These are phyloP conservation scores for Epichloe sibirici DNA, from an alignment of 2,329 filamentous ascomycete genomes.

Conservation along the genomic window DNA sequence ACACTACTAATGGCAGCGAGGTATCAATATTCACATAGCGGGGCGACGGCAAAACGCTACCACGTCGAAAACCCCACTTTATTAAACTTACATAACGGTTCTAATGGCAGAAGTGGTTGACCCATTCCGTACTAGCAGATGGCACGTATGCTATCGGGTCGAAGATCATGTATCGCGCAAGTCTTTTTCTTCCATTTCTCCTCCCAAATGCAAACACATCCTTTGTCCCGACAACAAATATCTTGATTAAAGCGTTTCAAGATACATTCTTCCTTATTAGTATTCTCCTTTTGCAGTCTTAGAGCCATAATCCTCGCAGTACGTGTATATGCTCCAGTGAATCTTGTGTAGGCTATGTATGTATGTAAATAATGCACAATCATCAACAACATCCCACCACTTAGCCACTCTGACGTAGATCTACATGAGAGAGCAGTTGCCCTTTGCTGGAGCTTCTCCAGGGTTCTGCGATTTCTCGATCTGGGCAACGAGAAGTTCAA, in stretches of 20 bases:
- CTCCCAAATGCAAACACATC: too few species aligned
- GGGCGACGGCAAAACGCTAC: background rate
- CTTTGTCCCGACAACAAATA: too few species aligned
- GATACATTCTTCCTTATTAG: too few species aligned
- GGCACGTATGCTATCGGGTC: too few species aligned
- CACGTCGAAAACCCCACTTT: too few species aligned
- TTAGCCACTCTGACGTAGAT: background rate
- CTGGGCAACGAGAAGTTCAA: slow-evolving; percentile 87
- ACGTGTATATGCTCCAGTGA: background rate
- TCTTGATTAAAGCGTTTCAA: too few species aligned
- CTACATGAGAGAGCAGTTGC: slow-evolving; percentile 81
- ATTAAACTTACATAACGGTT: too few species aligned
- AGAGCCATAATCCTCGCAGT: background rate
- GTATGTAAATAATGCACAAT: background rate
- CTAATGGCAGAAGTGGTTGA: too few species aligned
- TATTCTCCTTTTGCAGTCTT: too few species aligned
- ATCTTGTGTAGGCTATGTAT: background rate
- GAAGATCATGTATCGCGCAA: too few species aligned
- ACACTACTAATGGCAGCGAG: background rate
- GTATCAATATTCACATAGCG: background rate
- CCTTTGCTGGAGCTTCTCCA: slow-evolving; percentile 64
- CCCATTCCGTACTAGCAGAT: too few species aligned
- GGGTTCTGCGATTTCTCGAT: slow-evolving; percentile 93
- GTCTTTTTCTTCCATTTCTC: too few species aligned
- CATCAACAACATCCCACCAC: background rate